Evolutionary conservation across 345 rosid genomes (phyloP).

Genomic region (Boechera stricta): DNA sequence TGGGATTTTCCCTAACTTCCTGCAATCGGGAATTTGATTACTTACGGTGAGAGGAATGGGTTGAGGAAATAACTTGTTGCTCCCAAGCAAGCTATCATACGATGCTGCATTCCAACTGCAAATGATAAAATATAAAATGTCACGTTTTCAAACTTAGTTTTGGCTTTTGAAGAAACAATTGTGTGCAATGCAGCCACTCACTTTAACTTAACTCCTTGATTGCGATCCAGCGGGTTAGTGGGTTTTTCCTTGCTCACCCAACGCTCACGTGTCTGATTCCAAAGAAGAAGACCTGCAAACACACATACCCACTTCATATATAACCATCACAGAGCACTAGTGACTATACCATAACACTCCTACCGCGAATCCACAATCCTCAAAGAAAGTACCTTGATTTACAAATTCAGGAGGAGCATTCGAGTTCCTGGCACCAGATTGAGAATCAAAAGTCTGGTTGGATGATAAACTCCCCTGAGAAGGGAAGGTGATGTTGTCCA

Average conservation of each 20-base stretch:
- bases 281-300: constrained; percentile 72
- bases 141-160: neutral
- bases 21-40: neutral
- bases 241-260: constrained; percentile 70
- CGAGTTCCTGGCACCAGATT: constrained; percentile 46
- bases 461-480: constrained; percentile 77
- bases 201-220: constrained; percentile 69
- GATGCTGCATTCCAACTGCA: constrained; percentile 80
- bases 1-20: neutral
- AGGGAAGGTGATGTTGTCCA: constrained; percentile 66
- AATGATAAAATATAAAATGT: constrained; percentile 9
- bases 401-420: constrained; percentile 62
- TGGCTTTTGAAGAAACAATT: constrained; percentile 12
- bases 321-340: constrained; percentile 15
- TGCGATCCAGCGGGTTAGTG: constrained; percentile 40
- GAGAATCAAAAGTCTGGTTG: constrained; percentile 57
- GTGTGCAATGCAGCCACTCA: constrained; percentile 44
- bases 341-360: neutral
- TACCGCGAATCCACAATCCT: neutral
- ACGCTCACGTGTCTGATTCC: constrained; percentile 82
- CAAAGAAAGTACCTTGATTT: constrained; percentile 65
- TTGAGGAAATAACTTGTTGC: constrained; percentile 80
- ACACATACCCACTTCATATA: neutral
- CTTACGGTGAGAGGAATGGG: constrained; percentile 83
- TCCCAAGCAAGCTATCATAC: constrained; percentile 78